These are phyloP conservation scores for Drosera spatulata DNA, from an alignment of 179 eudicot species.

Conservation along the genomic window DNA sequence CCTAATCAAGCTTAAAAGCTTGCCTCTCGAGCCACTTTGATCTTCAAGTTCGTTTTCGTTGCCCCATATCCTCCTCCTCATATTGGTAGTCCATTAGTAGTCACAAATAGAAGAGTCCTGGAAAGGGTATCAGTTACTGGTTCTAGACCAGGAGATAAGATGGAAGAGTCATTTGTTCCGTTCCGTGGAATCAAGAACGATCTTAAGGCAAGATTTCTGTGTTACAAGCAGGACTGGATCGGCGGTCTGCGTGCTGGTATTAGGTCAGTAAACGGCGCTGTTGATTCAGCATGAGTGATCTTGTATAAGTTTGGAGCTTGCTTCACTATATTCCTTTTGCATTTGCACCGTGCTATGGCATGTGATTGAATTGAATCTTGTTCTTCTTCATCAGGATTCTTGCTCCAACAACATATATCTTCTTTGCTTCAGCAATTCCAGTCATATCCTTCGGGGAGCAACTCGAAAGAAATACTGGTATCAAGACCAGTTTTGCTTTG, in stretches of 20 bases:
- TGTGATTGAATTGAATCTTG: background rate
- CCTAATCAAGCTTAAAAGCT: constrained; percentile 19
- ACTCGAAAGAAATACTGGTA: constrained; percentile 85
- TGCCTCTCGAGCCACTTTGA: constrained; percentile 60
- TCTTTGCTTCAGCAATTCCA: constrained; percentile 99
- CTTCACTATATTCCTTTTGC: background rate
- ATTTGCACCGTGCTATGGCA: too few species aligned
- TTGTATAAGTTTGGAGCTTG: background rate
- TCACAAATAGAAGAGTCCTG: background rate
- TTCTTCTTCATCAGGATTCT: constrained; percentile 48
- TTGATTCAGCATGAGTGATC: background rate
- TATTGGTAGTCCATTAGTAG: constrained; percentile 8
- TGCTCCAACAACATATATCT: constrained; percentile 95
- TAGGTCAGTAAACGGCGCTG: constrained; percentile 38
- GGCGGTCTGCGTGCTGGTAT: constrained; percentile 93
- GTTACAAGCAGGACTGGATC: constrained; percentile 98
- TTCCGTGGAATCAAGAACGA: constrained; percentile 94
- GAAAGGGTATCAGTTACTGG: background rate
- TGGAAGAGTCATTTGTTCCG: constrained; percentile 98
- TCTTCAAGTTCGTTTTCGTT: constrained; percentile 14
- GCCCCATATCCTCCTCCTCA: constrained; percentile 10
- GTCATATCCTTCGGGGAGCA: constrained; percentile 99
- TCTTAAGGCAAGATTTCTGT: constrained; percentile 65
- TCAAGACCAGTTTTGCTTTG: constrained; percentile 1
- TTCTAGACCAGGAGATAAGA: constrained; percentile 8